Percentiles rank a stretch among this genome's conserved stretches.
These are phyloP conservation scores for Ustilago cynodontis DNA, from an alignment of 1,284 basidiomycete species.

Conservation along the genomic window DNA sequence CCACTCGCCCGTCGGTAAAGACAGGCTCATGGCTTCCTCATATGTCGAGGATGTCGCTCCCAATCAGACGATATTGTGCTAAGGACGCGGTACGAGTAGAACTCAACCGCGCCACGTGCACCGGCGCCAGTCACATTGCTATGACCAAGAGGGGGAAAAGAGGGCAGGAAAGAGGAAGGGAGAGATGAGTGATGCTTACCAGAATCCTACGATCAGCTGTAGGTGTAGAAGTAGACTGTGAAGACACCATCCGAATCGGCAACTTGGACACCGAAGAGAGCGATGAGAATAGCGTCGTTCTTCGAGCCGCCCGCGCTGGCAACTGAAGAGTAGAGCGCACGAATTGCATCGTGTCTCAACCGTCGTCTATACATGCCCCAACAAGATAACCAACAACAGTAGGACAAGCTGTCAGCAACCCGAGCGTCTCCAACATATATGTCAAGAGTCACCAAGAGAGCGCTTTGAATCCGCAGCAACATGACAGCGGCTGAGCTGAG, in stretches of 20 bases:
- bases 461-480: not conserved
- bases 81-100: constrained; percentile 46
- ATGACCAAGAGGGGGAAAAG: constrained; percentile 1
- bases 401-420: not conserved
- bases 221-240: constrained; percentile 1
- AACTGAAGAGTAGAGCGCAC: constrained; percentile 1
- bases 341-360: constrained; percentile 22
- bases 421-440: not conserved
- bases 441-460: not conserved
- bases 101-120: constrained; percentile 51
- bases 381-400: no score
- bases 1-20: constrained; percentile 54
- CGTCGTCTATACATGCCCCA: not conserved
- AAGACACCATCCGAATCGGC: not conserved
- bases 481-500: not conserved
- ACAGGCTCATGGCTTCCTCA: constrained; percentile 53
- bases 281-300: not conserved
- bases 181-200: constrained; percentile 29
- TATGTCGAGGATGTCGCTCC: constrained; percentile 56
- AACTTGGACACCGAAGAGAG: no score
- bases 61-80: constrained; percentile 59
- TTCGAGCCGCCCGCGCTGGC: not conserved
- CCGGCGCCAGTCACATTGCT: constrained; percentile 37
- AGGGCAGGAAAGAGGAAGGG: not conserved
- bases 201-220: constrained; percentile 15